Percentiles rank a stretch among this genome's conserved stretches.
phyloP scores from a whole-genome alignment of 768 basidiomycete genomes.

The Rhizopogon rudus region DNA sequence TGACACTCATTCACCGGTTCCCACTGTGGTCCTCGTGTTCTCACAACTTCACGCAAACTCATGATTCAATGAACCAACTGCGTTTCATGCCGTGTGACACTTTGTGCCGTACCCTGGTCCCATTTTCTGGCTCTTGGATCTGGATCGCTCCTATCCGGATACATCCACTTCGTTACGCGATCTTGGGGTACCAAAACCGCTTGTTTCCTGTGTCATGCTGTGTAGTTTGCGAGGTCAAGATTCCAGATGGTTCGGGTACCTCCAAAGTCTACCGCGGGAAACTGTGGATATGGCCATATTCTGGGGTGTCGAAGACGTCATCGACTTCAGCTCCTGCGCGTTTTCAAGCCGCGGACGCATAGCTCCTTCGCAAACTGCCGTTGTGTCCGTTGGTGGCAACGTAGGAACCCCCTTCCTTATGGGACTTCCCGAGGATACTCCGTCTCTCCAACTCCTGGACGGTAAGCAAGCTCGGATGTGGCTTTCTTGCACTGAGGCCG shows the following conservation, averaged over 20 bases:
- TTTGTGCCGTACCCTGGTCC: neutral
- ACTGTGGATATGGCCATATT: constrained; percentile 56
- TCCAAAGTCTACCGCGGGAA: constrained; percentile 55
- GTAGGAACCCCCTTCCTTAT: neutral
- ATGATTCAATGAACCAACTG: constrained; percentile 10
- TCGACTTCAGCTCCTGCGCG: constrained; percentile 11
- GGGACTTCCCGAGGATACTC: constrained; percentile 7
- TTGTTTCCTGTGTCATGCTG: neutral
- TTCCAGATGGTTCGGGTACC: constrained; percentile 63
- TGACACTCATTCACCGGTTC: neutral
- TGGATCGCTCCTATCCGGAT: neutral
- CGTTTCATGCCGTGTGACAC: neutral
- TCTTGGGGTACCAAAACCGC: neutral
- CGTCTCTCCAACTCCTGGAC: constrained; percentile 21
- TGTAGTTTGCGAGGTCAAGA: constrained; percentile 40
- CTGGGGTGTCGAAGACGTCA: constrained; percentile 39
- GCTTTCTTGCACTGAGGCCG: constrained; percentile 28
- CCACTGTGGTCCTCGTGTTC: neutral
- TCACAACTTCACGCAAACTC: neutral
- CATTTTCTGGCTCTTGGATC: neutral
- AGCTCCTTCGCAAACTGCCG: constrained; percentile 5
- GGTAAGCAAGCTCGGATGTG: constrained; percentile 26
- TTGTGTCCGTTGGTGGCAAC: neutral
- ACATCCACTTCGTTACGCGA: neutral
- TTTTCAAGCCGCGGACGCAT: constrained; percentile 12